Evolutionary conservation across 1,284 basidiomycete species (phyloP).

Genomic region (Puccinia coronata): DNA sequence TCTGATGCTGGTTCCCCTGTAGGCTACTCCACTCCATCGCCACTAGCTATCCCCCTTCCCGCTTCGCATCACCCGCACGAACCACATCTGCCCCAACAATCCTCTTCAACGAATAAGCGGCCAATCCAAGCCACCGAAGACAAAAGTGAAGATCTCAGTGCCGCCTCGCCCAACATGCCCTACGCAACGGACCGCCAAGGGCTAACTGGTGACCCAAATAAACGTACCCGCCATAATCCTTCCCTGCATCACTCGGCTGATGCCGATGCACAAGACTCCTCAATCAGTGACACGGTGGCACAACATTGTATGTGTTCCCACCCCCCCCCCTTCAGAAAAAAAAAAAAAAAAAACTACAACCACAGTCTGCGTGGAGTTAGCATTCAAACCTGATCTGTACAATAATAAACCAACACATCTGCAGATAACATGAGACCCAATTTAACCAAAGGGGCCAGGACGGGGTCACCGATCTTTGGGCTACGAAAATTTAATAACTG

Average conservation of each 20-base stretch:
- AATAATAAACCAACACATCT: background rate
- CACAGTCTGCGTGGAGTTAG: too few relatives aligned
- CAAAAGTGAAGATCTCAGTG: background rate
- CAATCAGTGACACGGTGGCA: conserved; percentile 37
- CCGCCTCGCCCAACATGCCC: background rate
- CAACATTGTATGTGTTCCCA: conserved; percentile 35
- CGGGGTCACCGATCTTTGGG: conserved; percentile 91
- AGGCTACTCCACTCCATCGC: conserved; percentile 35
- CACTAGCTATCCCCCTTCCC: conserved; percentile 4
- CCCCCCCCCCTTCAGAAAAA: background rate
- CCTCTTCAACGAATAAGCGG: background rate
- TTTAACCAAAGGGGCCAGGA: conserved; percentile 77
- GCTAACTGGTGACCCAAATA: background rate
- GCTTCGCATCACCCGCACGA: background rate
- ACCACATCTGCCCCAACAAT: background rate
- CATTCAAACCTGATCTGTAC: too few relatives aligned
- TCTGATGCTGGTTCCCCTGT: background rate
- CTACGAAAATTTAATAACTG: conserved; percentile 99
- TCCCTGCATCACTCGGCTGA: background rate
- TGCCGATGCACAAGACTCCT: background rate
- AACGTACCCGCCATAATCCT: background rate
- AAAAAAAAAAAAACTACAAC: background rate
- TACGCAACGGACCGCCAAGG: too few relatives aligned
- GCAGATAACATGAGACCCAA: conserved; percentile 89
- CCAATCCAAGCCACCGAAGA: background rate